These are phyloP conservation scores for Inga oerstediana DNA, from an alignment of 306 rosid genomes.

Conservation along the genomic window DNA sequence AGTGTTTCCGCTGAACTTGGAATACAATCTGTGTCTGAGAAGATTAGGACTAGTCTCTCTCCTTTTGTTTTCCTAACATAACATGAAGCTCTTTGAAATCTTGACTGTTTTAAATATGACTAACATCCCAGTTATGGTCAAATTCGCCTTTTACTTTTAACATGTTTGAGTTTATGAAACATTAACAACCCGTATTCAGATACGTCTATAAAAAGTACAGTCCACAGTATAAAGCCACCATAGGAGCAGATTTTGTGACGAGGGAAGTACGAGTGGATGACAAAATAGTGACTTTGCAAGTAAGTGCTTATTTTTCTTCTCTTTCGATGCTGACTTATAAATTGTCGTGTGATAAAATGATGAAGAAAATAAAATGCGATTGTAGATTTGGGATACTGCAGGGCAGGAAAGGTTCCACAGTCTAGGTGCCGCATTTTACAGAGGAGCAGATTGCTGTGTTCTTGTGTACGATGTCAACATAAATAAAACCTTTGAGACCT, in stretches of 20 bases:
- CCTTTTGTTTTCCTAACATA: background rate
- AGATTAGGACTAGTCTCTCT: background rate
- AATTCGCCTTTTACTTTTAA: background rate
- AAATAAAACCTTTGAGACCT: conserved; percentile 49
- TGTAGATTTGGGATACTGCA: conserved; percentile 76
- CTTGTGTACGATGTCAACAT: conserved; percentile 63
- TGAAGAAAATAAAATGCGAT: background rate
- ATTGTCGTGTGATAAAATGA: background rate
- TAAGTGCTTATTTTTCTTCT: conserved; percentile 18
- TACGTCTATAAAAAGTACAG: conserved; percentile 60
- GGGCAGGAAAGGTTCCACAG: conserved; percentile 77
- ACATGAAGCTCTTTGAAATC: background rate
- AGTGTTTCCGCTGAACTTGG: background rate
- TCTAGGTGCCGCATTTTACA: conserved; percentile 61
- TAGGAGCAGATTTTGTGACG: conserved; percentile 75
- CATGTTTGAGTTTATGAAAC: background rate
- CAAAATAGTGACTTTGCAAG: conserved; percentile 66
- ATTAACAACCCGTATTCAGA: conserved; percentile 31
- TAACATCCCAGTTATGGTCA: background rate
- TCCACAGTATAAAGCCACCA: conserved; percentile 62
- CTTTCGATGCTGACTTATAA: background rate
- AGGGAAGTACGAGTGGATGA: conserved; percentile 61
- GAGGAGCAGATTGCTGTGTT: conserved; percentile 75
- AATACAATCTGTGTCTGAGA: background rate
- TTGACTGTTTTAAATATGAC: background rate